Percentiles rank a stretch among this genome's conserved stretches.
phyloP scores from a whole-genome alignment of 495 filamentous ascomycete genomes.

The Physcia stellaris region DNA sequence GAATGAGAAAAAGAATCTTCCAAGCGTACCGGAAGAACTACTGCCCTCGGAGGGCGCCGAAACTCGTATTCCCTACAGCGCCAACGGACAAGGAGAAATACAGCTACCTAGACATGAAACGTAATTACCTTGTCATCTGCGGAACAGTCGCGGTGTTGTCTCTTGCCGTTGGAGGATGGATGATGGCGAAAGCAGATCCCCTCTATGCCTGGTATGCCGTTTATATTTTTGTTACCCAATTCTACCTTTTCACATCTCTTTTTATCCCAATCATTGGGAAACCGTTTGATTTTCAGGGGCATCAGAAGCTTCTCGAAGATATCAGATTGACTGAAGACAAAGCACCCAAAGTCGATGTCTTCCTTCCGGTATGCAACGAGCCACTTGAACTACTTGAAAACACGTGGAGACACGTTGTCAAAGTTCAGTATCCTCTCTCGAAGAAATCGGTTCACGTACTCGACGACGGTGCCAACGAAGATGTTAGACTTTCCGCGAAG shows the following conservation, averaged over 20 bases:
- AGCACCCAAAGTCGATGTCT: constrained; percentile 20
- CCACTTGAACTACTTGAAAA: constrained; percentile 18
- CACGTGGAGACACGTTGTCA: constrained; percentile 15
- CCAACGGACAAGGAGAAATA: neutral
- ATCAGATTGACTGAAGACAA: too few relatives aligned
- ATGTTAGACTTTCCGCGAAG: constrained; percentile 13
- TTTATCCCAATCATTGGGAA: neutral
- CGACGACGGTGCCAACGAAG: constrained; percentile 13
- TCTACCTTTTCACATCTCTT: neutral
- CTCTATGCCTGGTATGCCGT: neutral
- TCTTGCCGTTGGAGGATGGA: neutral
- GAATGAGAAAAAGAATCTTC: neutral
- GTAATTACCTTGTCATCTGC: neutral
- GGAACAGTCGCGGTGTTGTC: neutral
- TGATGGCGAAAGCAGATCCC: neutral
- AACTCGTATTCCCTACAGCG: constrained; percentile 1
- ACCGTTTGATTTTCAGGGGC: neutral
- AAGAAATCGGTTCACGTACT: too few relatives aligned
- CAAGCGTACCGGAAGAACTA: constrained; percentile 6
- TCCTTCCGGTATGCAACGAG: constrained; percentile 19
- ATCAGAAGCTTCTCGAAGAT: neutral
- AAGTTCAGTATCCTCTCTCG: constrained; percentile 14
- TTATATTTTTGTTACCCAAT: neutral
- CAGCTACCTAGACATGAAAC: neutral
- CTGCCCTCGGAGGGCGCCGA: constrained; percentile 2